phyloP scores from a whole-genome alignment of 345 rosid genomes.

The Litchi chinensis region DNA sequence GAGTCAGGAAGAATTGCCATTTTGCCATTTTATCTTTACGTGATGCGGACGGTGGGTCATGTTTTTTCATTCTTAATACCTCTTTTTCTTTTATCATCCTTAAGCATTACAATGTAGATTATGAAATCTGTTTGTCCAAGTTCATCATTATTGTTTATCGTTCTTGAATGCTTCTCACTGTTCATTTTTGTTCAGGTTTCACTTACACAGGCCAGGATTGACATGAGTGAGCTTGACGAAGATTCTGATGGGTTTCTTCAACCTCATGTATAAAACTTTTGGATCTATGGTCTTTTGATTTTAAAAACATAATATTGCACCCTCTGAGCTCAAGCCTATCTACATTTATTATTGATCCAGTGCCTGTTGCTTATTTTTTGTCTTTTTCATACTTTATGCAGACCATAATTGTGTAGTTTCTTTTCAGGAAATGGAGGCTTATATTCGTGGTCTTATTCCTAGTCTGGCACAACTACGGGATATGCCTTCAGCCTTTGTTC shows the following conservation, averaged over 20 bases:
- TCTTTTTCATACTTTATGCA: background rate
- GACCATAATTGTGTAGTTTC: slow-evolving; percentile 22
- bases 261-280: slow-evolving; percentile 53
- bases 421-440: slow-evolving; percentile 93
- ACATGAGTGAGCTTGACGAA: slow-evolving; percentile 99
- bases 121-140: background rate
- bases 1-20: slow-evolving; percentile 99
- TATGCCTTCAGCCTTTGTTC: slow-evolving; percentile 83
- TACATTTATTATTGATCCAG: background rate
- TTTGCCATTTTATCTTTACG: slow-evolving; percentile 94
- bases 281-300: slow-evolving; percentile 6
- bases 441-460: slow-evolving; percentile 93
- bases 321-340: slow-evolving; percentile 2
- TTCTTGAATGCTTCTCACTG: slow-evolving; percentile 14
- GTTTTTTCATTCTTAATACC: background rate
- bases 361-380: slow-evolving; percentile 3
- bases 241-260: slow-evolving; percentile 99
- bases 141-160: background rate
- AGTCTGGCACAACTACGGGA: slow-evolving; percentile 93
- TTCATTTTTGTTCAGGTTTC: slow-evolving; percentile 70
- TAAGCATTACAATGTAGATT: background rate
- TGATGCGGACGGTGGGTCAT: slow-evolving; percentile 94
- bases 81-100: background rate
- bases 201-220: slow-evolving; percentile 97
- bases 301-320: slow-evolving; percentile 3